phyloP scores from a whole-genome alignment of 2,329 filamentous ascomycete species.

The Fusarium floridanum region DNA sequence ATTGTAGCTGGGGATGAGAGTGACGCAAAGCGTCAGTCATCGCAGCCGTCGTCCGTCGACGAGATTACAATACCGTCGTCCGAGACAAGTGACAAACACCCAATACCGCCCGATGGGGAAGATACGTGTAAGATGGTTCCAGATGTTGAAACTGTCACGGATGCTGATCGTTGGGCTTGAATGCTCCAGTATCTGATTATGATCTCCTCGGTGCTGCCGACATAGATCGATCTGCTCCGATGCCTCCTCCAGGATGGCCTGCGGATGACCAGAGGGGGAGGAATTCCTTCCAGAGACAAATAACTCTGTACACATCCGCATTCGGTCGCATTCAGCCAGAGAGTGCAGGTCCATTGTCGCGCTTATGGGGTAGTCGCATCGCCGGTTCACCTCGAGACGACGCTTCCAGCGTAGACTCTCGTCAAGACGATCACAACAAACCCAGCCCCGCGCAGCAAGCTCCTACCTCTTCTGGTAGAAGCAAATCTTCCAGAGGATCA shows the following conservation, averaged over 20 bases:
- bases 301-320: not conserved
- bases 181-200: not conserved
- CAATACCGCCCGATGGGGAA: not conserved
- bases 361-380: not conserved
- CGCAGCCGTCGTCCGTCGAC: not conserved
- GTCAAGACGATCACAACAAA: not conserved
- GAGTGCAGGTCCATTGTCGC: not conserved
- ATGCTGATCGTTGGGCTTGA: not conserved
- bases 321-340: not conserved
- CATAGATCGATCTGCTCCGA: not conserved
- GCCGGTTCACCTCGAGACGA: not conserved
- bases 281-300: not conserved
- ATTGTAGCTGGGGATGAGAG: not conserved
- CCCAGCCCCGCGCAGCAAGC: not conserved
- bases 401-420: not conserved
- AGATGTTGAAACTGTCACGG: not conserved
- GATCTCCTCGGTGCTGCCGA: not conserved
- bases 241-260: not conserved
- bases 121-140: not conserved
- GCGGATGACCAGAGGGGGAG: not conserved
- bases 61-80: not conserved
- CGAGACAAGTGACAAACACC: not conserved
- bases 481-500: not conserved
- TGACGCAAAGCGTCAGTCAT: not conserved
- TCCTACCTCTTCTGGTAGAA: not conserved